Evolutionary conservation across 441 rosid genomes (phyloP).

Genomic region (Sinapis alba): DNA sequence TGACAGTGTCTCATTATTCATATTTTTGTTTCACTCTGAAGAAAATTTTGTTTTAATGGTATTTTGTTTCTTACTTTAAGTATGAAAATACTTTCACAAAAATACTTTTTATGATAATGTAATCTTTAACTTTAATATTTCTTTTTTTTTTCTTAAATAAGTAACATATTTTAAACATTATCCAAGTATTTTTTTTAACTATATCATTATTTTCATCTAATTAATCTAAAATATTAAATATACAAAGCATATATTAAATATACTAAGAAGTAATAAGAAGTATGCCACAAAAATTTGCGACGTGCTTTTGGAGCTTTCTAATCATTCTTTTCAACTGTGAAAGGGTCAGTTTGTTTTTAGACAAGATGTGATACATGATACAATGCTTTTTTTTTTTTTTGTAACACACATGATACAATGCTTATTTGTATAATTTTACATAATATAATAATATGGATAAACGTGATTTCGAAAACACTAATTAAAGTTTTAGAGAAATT

Average conservation of each 20-base stretch:
- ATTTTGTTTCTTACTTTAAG: neutral
- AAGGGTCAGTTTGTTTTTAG: neutral
- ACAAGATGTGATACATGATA: neutral
- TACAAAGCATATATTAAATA: neutral
- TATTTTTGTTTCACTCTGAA: neutral
- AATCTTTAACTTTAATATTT: too few species aligned
- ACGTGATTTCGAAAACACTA: neutral
- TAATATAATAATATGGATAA: neutral
- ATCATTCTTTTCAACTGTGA: neutral
- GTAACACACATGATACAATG: too few species aligned
- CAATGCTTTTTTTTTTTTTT: too few species aligned
- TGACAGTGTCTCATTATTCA: neutral
- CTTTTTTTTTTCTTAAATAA: too few species aligned
- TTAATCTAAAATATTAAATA: too few species aligned
- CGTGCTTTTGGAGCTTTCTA: neutral
- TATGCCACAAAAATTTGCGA: neutral
- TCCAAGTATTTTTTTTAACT: too few species aligned
- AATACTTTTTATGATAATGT: neutral
- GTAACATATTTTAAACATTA: too few species aligned
- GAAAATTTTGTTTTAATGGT: neutral
- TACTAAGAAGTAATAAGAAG: too few species aligned
- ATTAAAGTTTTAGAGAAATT: neutral
- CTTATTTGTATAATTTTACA: neutral
- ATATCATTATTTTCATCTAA: neutral
- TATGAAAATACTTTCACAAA: neutral